Conservation (phyloP, 176 grass and related monocot species). For the Eremochloa ophiuroides region DNA sequence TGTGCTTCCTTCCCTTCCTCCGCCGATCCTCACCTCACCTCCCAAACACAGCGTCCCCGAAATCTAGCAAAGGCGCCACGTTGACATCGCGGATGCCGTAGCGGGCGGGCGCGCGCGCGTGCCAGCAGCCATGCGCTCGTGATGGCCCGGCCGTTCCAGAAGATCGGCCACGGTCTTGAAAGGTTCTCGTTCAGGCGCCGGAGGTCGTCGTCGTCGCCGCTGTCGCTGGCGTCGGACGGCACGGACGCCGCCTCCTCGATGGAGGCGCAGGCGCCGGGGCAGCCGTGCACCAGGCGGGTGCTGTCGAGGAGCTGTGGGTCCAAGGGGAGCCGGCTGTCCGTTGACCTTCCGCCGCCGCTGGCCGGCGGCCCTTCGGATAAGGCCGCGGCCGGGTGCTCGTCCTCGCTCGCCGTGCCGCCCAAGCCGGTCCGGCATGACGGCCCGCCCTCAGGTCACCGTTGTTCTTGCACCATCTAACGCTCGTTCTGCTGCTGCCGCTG, state of each 20-base stretch:
- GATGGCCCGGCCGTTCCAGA: conserved; percentile 51
- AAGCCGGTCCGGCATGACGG: conserved; percentile 13
- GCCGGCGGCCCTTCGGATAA: conserved; percentile 38
- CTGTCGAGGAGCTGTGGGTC: conserved; percentile 40
- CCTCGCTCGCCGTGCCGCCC: neutral
- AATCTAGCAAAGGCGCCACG: conserved; percentile 38
- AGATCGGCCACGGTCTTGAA: conserved; percentile 48
- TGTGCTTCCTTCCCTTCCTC: neutral
- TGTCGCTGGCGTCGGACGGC: conserved; percentile 15
- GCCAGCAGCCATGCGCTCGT: conserved; percentile 36
- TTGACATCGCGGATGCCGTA: conserved; percentile 12
- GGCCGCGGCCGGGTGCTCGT: neutral
- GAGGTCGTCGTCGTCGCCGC: conserved; percentile 26
- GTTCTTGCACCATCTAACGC: neutral
- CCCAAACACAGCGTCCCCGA: conserved; percentile 29
- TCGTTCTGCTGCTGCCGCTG: neutral
- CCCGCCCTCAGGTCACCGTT: conserved; percentile 39
- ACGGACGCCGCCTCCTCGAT: conserved; percentile 7
- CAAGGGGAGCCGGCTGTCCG: conserved; percentile 24
- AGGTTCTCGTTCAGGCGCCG: conserved; percentile 43
- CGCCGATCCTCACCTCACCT: neutral
- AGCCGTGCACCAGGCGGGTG: conserved; percentile 21
- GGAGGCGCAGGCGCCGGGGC: conserved; percentile 7
- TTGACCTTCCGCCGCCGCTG: conserved; percentile 32
- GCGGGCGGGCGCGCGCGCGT: neutral